These are phyloP conservation scores for Begonia masoniana DNA, from an alignment of 306 rosid species.

Conservation along the genomic window DNA sequence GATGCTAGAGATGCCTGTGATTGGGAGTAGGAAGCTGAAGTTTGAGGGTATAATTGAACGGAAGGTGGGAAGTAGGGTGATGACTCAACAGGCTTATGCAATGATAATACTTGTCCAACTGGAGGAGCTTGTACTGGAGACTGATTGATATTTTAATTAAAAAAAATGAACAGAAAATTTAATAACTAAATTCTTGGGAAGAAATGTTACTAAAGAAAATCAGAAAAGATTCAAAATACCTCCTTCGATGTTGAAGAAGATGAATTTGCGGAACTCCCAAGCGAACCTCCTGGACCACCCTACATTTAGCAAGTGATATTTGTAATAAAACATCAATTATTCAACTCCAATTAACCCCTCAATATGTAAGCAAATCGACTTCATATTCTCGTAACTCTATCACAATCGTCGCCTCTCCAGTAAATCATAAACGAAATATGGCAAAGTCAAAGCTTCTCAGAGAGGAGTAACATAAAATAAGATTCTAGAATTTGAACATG, in stretches of 20 bases:
- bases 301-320: conserved; percentile 18
- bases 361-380: too few species aligned
- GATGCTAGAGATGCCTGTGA: conserved; percentile 32
- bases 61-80: conserved; percentile 65
- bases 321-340: too few species aligned
- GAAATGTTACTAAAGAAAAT: too few species aligned
- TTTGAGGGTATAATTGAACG: conserved; percentile 37
- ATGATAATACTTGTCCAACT: conserved; percentile 40
- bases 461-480: too few species aligned
- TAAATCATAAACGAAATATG: neutral
- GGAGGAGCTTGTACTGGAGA: conserved; percentile 39
- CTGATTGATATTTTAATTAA: conserved; percentile 42
- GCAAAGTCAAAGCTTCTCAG: too few species aligned
- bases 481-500: neutral
- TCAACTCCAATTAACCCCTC: neutral
- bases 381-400: too few species aligned
- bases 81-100: conserved; percentile 50
- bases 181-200: too few species aligned
- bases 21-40: conserved; percentile 39
- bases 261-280: conserved; percentile 21
- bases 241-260: conserved; percentile 42
- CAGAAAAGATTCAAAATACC: conserved; percentile 19
- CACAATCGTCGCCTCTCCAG: too few species aligned
- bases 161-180: too few species aligned
- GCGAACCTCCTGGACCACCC: conserved; percentile 51